phyloP scores from a whole-genome alignment of 176 grass and related monocot species.

The Musa acuminata region DNA sequence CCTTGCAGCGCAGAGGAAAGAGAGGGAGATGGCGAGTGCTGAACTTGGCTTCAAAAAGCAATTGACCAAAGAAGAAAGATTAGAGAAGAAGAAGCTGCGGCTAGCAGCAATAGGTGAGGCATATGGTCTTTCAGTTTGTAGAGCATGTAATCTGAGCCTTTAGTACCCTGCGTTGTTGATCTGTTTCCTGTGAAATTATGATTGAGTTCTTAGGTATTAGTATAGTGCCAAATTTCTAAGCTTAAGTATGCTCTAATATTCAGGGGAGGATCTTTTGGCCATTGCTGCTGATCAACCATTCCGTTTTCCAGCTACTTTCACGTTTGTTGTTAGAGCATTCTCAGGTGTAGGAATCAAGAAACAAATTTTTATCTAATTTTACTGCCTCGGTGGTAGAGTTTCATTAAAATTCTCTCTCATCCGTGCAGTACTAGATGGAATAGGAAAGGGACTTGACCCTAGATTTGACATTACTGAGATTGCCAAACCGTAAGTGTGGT shows the following conservation, averaged over 20 bases:
- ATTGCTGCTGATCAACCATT: constrained; percentile 99
- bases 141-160: background rate
- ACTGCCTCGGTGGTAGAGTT: background rate
- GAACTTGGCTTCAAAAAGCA: constrained; percentile 90
- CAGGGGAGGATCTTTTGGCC: constrained; percentile 94
- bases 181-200: background rate
- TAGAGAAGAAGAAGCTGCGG: constrained; percentile 94
- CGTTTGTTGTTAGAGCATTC: constrained; percentile 97
- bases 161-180: too few relatives aligned
- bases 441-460: constrained; percentile 97
- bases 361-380: background rate
- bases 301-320: constrained; percentile 96
- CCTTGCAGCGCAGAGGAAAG: constrained; percentile 72
- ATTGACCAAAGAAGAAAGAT: constrained; percentile 62
- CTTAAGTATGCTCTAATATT: constrained; percentile 19
- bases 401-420: background rate
- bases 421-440: constrained; percentile 93
- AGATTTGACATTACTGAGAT: constrained; percentile 99
- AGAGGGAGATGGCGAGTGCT: constrained; percentile 54
- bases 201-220: constrained; percentile 15
- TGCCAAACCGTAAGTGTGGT: constrained; percentile 75
- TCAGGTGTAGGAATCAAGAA: constrained; percentile 49
- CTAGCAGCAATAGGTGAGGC: constrained; percentile 87
- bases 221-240: constrained; percentile 10
- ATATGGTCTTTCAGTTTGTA: constrained; percentile 9